Evolutionary conservation across 257 asterid species (phyloP), one percentile per base, ranked within the genome.

Genomic region (Schizonepeta tenuifolia): DNA sequence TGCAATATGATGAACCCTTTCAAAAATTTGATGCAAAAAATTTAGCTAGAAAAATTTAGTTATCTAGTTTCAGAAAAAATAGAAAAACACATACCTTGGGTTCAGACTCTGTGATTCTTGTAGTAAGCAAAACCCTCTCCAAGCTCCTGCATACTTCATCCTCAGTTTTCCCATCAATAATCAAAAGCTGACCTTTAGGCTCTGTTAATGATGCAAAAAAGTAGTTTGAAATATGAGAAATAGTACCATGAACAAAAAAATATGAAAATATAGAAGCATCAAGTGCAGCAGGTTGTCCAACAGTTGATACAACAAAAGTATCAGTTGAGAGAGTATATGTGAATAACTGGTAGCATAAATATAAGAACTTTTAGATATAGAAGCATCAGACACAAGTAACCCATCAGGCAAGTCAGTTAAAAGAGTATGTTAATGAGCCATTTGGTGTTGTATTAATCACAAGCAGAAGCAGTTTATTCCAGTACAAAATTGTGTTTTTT

Each of bases 111-210:
- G 98, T 88, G 75, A 84, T 92, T 85, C 92, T 90, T 90, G 92
- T 87, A n/a, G 99, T 95, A 77, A 92, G 95, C 78, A 92, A 87
- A 80, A 95, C 98, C 75, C 98, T 86, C 89, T 95, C 98, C 46
- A 95, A 86, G 82, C 91, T 90, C 87, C 86, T 85, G 71, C 82
- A 73, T 76, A 95, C 98, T 87, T 92, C 99, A 77, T 90, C 99
- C 80, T 87, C 90, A 65, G 96, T 91, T 85, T 89, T 92, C 65
- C 99, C 99, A 78, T 86, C 90, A 70, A 95, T 84, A 79, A 90
- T 75, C 86, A 95, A 82, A 83, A 95, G 97, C 92, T 95, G 99
- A 66, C 99, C 99, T 83, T 90, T 95, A 65, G 99, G 99, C 82
- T 87, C 99, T 95, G 90, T 77, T 77, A 75, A 80, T 57, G 88